These are phyloP conservation scores for Debaryomyces psychrophilus DNA, from an alignment of 1,139 yeast genomes.

Conservation along the genomic window DNA sequence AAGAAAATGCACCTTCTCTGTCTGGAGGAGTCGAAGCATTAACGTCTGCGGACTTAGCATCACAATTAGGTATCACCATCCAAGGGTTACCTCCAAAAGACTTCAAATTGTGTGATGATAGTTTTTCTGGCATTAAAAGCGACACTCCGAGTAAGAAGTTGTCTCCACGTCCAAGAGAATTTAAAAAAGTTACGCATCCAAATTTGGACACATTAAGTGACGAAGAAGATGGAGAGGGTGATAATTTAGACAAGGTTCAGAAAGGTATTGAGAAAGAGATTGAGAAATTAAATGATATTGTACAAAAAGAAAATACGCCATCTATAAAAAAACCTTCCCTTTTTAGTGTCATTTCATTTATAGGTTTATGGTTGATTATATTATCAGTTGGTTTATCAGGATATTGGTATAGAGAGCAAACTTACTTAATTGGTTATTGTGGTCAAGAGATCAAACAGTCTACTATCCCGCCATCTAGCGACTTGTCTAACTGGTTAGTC, in stretches of 20 bases:
- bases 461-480: slow-evolving; percentile 32
- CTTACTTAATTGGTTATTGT: slow-evolving; percentile 65
- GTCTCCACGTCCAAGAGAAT: not conserved
- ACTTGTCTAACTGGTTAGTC: slow-evolving; percentile 21
- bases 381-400: slow-evolving; percentile 36
- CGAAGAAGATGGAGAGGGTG: slow-evolving; percentile 15
- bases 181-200: not conserved
- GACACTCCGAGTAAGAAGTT: not conserved
- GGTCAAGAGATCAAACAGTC: slow-evolving; percentile 54
- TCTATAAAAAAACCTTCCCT: slow-evolving; percentile 10
- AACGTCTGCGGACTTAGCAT: slow-evolving; percentile 21
- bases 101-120: slow-evolving; percentile 10
- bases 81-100: slow-evolving; percentile 24
- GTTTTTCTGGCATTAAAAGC: slow-evolving; percentile 3
- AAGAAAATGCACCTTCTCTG: slow-evolving; percentile 8
- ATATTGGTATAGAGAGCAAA: slow-evolving; percentile 67
- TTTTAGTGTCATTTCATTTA: slow-evolving; percentile 17
- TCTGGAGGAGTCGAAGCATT: not conserved
- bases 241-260: slow-evolving; percentile 6
- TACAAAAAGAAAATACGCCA: not conserved
- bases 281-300: slow-evolving; percentile 6
- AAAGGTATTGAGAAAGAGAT: slow-evolving; percentile 5
- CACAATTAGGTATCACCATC: slow-evolving; percentile 32
- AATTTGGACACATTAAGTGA: not conserved
- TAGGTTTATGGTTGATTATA: slow-evolving; percentile 33